These are phyloP conservation scores for Syncephalastrum monosporum DNA, from an alignment of 371 early-diverging fungal species.

Conservation along the genomic window DNA sequence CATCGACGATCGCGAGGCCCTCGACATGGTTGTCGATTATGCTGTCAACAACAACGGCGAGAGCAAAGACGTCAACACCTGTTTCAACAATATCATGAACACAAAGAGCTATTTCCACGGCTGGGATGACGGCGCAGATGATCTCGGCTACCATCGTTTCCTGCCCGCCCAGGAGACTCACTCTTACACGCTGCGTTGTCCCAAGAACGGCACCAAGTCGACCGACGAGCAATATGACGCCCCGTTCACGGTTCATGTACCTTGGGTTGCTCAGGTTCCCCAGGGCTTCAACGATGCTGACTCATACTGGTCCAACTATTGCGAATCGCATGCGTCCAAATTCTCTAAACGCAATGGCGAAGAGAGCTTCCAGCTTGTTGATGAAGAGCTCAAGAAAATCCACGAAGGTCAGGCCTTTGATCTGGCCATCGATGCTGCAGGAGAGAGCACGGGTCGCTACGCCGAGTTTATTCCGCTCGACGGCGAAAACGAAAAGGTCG, in stretches of 20 bases:
- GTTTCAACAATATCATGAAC: constrained; percentile 54
- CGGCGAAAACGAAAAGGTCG: constrained; percentile 27
- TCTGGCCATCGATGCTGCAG: constrained; percentile 21
- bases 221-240: constrained; percentile 40
- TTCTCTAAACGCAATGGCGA: constrained; percentile 15
- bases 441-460: constrained; percentile 27
- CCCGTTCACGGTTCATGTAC: constrained; percentile 49
- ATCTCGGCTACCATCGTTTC: constrained; percentile 55
- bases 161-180: constrained; percentile 50
- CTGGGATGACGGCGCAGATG: constrained; percentile 57
- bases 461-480: constrained; percentile 38
- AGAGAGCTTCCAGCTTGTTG: constrained; percentile 18
- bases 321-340: constrained; percentile 33
- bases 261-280: constrained; percentile 51
- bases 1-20: constrained; percentile 45
- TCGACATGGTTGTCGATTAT: constrained; percentile 52
- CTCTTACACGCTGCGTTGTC: constrained; percentile 45
- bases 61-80: constrained; percentile 53
- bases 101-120: constrained; percentile 55
- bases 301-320: constrained; percentile 42
- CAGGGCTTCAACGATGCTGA: constrained; percentile 32
- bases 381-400: constrained; percentile 35
- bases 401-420: constrained; percentile 40
- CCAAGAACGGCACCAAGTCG: constrained; percentile 38
- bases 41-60: constrained; percentile 58